These are phyloP conservation scores for Mucuna pruriens DNA, from an alignment of 306 rosid genomes.

Conservation along the genomic window DNA sequence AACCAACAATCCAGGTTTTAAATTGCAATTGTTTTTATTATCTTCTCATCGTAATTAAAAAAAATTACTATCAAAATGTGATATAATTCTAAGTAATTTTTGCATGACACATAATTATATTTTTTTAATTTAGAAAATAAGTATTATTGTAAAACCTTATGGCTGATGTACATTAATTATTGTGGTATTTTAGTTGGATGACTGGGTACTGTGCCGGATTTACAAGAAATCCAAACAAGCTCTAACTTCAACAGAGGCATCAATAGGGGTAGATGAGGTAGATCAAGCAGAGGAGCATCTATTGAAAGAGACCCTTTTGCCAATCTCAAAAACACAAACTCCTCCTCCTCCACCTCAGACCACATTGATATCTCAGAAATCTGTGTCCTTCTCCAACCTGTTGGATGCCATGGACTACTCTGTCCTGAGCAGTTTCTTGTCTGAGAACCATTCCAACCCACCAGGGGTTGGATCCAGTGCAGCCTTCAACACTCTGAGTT, in stretches of 20 bases:
- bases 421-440: slow-evolving; percentile 48
- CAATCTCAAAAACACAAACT: slow-evolving; percentile 7
- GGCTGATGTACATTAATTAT: not conserved
- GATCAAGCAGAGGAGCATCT: slow-evolving; percentile 41
- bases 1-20: no score
- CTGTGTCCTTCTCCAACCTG: slow-evolving; percentile 62
- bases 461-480: slow-evolving; percentile 44
- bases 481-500: slow-evolving; percentile 29
- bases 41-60: not conserved
- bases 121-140: no score
- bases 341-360: not conserved
- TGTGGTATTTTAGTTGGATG: slow-evolving; percentile 53
- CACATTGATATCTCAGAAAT: slow-evolving; percentile 56
- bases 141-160: no score
- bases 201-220: slow-evolving; percentile 69
- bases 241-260: slow-evolving; percentile 42
- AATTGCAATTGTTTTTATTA: not conserved
- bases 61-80: no score
- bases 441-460: slow-evolving; percentile 49
- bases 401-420: slow-evolving; percentile 69
- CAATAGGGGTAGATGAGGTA: slow-evolving; percentile 31
- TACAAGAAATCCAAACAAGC: slow-evolving; percentile 56
- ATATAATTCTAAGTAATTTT: no score
- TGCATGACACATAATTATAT: no score
- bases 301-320: slow-evolving; percentile 38